These are phyloP conservation scores for Fusarium brachygibbosum DNA, from an alignment of 2,329 filamentous ascomycete species.

Conservation along the genomic window DNA sequence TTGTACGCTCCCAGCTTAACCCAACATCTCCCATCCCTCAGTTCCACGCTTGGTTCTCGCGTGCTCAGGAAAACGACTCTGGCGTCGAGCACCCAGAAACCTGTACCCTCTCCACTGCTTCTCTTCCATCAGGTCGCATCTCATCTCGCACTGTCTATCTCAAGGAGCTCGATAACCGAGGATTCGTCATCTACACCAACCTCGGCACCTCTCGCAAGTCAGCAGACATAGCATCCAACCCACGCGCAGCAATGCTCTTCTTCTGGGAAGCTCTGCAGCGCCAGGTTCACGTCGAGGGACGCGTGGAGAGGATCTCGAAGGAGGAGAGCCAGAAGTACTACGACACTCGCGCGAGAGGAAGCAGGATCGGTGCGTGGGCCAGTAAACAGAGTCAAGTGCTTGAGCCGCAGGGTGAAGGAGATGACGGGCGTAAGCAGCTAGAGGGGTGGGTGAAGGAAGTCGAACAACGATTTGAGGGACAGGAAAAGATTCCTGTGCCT, in stretches of 20 bases:
- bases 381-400: slow-evolving; percentile 88
- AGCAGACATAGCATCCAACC: slow-evolving; percentile 77
- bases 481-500: slow-evolving; percentile 87
- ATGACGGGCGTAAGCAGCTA: slow-evolving; percentile 79
- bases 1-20: slow-evolving; percentile 73
- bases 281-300: slow-evolving; percentile 91
- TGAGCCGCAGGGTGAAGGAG: slow-evolving; percentile 59
- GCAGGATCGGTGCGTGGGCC: slow-evolving; percentile 91
- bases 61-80: slow-evolving; percentile 69
- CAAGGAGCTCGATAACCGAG: slow-evolving; percentile 87
- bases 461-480: slow-evolving; percentile 79
- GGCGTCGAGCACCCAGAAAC: slow-evolving; percentile 84
- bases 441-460: slow-evolving; percentile 83
- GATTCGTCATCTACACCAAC: slow-evolving; percentile 95
- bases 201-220: slow-evolving; percentile 82
- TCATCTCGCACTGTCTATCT: slow-evolving; percentile 91
- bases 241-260: slow-evolving; percentile 86
- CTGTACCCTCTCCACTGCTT: slow-evolving; percentile 86
- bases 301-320: slow-evolving; percentile 72
- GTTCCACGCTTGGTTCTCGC: slow-evolving; percentile 90
- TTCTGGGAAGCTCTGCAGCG: slow-evolving; percentile 90
- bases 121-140: slow-evolving; percentile 85
- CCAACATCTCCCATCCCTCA: slow-evolving; percentile 77
- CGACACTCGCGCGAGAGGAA: slow-evolving; percentile 80
- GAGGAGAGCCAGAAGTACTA: slow-evolving; percentile 81